phyloP scores from a whole-genome alignment of 306 rosid genomes.

The Cercis canadensis region DNA sequence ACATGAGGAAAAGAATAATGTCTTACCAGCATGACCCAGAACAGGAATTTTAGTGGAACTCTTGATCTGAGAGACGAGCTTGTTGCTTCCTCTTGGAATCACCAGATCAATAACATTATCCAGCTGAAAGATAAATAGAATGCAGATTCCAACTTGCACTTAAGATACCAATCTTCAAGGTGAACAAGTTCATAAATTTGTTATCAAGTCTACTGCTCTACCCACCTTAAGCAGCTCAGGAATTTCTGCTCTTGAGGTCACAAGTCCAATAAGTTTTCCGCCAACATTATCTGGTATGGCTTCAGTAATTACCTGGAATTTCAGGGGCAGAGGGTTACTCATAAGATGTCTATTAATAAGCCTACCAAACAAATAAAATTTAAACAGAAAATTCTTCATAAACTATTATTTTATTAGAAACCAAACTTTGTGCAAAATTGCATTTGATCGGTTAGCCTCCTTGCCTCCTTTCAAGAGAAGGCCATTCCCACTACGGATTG shows the following conservation, averaged over 20 bases:
- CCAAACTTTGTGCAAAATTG: slow-evolving; percentile 82
- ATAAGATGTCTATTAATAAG: slow-evolving; percentile 4
- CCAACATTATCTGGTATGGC: slow-evolving; percentile 95
- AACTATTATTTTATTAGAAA: slow-evolving; percentile 35
- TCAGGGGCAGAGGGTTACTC: slow-evolving; percentile 20
- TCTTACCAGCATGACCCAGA: slow-evolving; percentile 97
- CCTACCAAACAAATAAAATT: slow-evolving; percentile 19
- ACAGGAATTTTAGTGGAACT: slow-evolving; percentile 96
- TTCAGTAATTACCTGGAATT: slow-evolving; percentile 73
- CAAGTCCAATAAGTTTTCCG: slow-evolving; percentile 86
- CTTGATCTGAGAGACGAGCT: slow-evolving; percentile 92
- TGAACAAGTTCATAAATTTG: slow-evolving; percentile 32
- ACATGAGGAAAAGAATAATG: slow-evolving; percentile 21
- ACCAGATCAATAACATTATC: slow-evolving; percentile 95
- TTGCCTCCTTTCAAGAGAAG: slow-evolving; percentile 99
- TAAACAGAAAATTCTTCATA: slow-evolving; percentile 18
- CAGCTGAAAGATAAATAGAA: slow-evolving; percentile 57
- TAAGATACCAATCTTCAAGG: slow-evolving; percentile 35
- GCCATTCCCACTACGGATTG: slow-evolving; percentile 95
- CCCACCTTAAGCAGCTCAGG: slow-evolving; percentile 90
- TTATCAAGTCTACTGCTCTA: slow-evolving; percentile 23
- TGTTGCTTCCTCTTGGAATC: slow-evolving; percentile 98
- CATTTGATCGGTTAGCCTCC: slow-evolving; percentile 96
- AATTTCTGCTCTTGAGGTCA: slow-evolving; percentile 96
- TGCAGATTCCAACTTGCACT: slow-evolving; percentile 33